Conservation (phyloP, 495 filamentous ascomycete genomes). For the Lasiosphaeria hispida region DNA sequence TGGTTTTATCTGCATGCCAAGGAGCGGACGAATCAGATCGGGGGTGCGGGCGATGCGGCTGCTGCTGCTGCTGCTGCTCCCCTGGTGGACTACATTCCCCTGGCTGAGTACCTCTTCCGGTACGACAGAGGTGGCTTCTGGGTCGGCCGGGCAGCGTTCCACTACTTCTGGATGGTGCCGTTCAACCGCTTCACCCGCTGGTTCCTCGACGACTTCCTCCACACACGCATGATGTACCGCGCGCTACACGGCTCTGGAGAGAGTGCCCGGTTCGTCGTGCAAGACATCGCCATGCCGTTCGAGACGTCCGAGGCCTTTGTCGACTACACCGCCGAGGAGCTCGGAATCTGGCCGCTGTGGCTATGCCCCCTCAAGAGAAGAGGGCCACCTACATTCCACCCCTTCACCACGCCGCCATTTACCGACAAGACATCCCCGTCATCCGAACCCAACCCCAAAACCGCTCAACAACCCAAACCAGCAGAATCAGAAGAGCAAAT, state of each 20-base stretch:
- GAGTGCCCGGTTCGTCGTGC: constrained; percentile 52
- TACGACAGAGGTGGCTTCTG: constrained; percentile 62
- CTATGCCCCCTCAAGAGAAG: constrained; percentile 54
- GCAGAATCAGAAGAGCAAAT: constrained; percentile 26
- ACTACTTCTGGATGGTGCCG: constrained; percentile 52
- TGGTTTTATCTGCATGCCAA: constrained; percentile 55
- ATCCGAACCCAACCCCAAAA: neutral
- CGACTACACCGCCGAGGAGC: constrained; percentile 47
- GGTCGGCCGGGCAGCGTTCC: constrained; percentile 54
- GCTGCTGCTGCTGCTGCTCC: constrained; percentile 4
- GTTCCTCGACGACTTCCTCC: constrained; percentile 61
- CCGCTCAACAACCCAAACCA: neutral
- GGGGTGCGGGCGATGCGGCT: neutral
- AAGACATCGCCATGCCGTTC: constrained; percentile 57
- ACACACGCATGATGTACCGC: constrained; percentile 63
- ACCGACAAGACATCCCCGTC: neutral
- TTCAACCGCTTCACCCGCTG: constrained; percentile 55
- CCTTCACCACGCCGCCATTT: constrained; percentile 33
- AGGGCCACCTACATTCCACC: constrained; percentile 46
- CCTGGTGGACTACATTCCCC: constrained; percentile 45
- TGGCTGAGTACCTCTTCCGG: constrained; percentile 55
- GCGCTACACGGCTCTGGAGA: constrained; percentile 57
- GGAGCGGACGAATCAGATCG: constrained; percentile 26
- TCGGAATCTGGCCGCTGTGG: constrained; percentile 59
- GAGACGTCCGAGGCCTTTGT: constrained; percentile 49